Conservation (phyloP, 257 asterid species). For the Buddleja alternifolia region DNA sequence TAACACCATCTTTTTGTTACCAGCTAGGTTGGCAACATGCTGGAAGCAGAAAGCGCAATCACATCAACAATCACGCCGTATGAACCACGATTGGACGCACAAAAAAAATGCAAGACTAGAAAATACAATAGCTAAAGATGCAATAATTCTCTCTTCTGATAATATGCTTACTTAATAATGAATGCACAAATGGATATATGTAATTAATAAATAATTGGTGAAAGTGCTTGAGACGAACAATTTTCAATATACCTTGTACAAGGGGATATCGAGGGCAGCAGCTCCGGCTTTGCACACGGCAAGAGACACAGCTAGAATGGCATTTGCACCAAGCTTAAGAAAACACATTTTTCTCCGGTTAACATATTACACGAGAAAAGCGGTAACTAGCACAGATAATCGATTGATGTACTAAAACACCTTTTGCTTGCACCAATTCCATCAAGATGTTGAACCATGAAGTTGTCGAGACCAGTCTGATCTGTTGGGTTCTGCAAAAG, state of each 20-base stretch:
- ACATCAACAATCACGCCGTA: conserved; percentile 4
- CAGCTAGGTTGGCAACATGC: conserved; percentile 97
- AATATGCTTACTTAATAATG: background rate
- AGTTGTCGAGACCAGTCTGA: conserved; percentile 80
- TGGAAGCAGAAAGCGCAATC: conserved; percentile 34
- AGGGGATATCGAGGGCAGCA: conserved; percentile 66
- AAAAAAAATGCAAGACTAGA: too few relatives aligned
- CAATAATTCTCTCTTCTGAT: background rate
- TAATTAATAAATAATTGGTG: too few relatives aligned
- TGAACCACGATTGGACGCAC: background rate
- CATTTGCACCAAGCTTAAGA: conserved; percentile 93
- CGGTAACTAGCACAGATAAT: background rate
- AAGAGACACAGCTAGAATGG: conserved; percentile 94
- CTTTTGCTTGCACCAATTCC: conserved; percentile 99
- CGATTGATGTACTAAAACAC: conserved; percentile 38
- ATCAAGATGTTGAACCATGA: conserved; percentile 95
- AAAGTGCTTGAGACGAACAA: background rate
- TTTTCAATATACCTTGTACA: conserved; percentile 71
- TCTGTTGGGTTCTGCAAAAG: conserved; percentile 78
- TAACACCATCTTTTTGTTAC: conserved; percentile 88
- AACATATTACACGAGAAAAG: background rate
- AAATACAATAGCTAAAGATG: background rate
- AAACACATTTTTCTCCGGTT: conserved; percentile 15
- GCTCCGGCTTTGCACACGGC: conserved; percentile 98
- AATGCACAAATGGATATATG: background rate